These are phyloP conservation scores for Cicer cuneatum DNA, from an alignment of 306 rosid species.

Conservation along the genomic window DNA sequence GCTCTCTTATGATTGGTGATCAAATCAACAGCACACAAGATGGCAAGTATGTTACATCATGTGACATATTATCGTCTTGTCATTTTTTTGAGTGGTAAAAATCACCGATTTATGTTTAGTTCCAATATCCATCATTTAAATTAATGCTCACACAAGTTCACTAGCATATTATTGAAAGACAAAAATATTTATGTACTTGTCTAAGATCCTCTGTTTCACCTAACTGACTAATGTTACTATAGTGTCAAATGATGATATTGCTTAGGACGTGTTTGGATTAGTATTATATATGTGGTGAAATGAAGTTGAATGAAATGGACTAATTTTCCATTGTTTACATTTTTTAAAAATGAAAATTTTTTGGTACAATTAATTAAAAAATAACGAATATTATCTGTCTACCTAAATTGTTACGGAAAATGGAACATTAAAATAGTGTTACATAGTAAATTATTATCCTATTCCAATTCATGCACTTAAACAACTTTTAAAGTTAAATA, in stretches of 20 bases:
- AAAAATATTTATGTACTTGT: slow-evolving; percentile 1
- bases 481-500: too few species aligned
- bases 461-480: too few species aligned
- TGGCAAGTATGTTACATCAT: slow-evolving; percentile 33
- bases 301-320: too few species aligned
- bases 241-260: too few species aligned
- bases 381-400: background rate
- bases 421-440: background rate
- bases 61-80: slow-evolving; percentile 30
- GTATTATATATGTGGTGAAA: too few species aligned
- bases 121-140: slow-evolving; percentile 30
- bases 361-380: too few species aligned
- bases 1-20: background rate
- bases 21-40: slow-evolving; percentile 16
- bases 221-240: background rate
- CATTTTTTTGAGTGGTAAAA: slow-evolving; percentile 3
- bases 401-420: background rate
- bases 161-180: slow-evolving; percentile 22
- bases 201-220: slow-evolving; percentile 6
- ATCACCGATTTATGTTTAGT: background rate
- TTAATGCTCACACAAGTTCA: slow-evolving; percentile 1
- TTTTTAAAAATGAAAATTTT: too few species aligned
- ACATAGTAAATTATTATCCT: too few species aligned
- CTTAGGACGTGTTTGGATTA: too few species aligned
- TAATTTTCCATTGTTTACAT: background rate